phyloP scores from a whole-genome alignment of 1,139 yeast genomes.

The Pichia cactophila region DNA sequence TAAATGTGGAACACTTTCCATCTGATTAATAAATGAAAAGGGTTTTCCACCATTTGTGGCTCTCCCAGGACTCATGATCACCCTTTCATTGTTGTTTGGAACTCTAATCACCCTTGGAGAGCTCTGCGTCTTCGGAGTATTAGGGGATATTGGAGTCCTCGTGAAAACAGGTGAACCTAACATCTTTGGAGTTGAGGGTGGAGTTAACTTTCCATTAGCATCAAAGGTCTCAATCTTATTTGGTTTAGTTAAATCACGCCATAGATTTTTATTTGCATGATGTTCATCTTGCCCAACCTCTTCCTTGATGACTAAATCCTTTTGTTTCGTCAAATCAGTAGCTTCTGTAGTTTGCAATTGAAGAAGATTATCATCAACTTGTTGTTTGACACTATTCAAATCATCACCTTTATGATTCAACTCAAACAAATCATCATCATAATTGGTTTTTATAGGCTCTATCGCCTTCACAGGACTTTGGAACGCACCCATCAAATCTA shows the following conservation, averaged over 20 bases:
- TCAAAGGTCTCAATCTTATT: not conserved
- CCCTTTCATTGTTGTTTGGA: not conserved
- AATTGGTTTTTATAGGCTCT: not conserved
- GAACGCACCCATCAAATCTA: constrained; percentile 10
- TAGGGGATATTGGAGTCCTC: not conserved
- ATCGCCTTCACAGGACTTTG: not conserved
- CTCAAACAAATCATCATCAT: constrained; percentile 14
- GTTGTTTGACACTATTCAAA: not conserved
- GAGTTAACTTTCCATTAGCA: not conserved
- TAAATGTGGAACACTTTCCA: not conserved
- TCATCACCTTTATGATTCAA: not conserved
- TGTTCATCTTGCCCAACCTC: not conserved
- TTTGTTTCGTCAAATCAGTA: too few relatives aligned
- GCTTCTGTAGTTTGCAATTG: too few relatives aligned
- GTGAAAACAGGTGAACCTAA: not conserved
- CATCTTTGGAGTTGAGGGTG: not conserved
- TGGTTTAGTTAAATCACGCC: not conserved
- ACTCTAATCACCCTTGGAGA: not conserved
- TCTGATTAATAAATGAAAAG: not conserved
- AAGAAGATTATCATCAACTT: too few relatives aligned
- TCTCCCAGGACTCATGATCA: not conserved
- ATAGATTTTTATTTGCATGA: not conserved
- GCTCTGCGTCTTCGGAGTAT: not conserved
- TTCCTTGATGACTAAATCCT: too few relatives aligned
- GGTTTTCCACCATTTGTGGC: not conserved